Evolutionary conservation across 164 flowering plant genomes (phyloP).

Genomic region (Malania oleifera): DNA sequence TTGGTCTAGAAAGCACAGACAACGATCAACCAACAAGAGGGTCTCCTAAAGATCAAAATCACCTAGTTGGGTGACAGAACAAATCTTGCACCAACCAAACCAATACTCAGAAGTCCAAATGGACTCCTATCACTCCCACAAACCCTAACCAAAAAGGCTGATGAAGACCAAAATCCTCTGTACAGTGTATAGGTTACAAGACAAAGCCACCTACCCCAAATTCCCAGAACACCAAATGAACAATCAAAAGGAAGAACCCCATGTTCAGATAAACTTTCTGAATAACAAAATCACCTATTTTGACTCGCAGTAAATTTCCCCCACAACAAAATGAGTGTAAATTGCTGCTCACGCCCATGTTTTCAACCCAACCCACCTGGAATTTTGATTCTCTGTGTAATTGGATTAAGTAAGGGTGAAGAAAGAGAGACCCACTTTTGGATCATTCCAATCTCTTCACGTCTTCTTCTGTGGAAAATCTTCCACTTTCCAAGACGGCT

Average conservation of each 20-base stretch:
- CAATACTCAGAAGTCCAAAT: too few species aligned
- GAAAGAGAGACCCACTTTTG: slow-evolving; percentile 11
- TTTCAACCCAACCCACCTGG: slow-evolving; percentile 22
- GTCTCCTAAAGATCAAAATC: neutral
- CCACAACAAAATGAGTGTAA: neutral
- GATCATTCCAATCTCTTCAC: slow-evolving; percentile 25
- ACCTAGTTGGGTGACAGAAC: neutral
- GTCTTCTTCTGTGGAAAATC: slow-evolving; percentile 21
- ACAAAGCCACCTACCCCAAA: neutral
- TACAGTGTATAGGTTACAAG: neutral
- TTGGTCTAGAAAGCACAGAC: neutral
- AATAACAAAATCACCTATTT: slow-evolving; percentile 15
- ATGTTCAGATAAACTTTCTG: neutral
- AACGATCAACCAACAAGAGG: neutral
- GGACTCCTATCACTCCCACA: too few species aligned
- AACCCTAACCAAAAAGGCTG: neutral
- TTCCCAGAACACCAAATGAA: slow-evolving; percentile 12
- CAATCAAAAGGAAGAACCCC: slow-evolving; percentile 2
- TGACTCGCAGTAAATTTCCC: slow-evolving; percentile 10
- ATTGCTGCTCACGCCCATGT: neutral
- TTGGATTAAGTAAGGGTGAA: neutral
- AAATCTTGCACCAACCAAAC: neutral
- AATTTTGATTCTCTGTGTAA: slow-evolving; percentile 6
- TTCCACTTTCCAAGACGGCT: slow-evolving; percentile 22
- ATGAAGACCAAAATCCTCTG: neutral